These are phyloP conservation scores for Hypoxylon perforatum DNA, from an alignment of 495 filamentous ascomycete species.

Conservation along the genomic window DNA sequence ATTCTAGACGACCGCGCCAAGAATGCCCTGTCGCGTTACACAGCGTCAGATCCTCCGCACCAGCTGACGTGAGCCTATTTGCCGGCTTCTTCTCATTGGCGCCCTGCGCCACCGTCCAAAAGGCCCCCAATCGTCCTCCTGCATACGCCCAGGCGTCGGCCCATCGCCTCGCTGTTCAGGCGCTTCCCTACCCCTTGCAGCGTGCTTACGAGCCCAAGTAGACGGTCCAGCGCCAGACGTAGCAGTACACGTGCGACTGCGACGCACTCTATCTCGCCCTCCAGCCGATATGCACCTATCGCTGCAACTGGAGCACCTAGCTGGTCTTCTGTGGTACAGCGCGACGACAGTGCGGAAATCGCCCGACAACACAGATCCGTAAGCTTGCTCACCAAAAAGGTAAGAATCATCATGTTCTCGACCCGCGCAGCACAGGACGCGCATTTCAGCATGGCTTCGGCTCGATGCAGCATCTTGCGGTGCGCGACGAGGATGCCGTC, in stretches of 20 bases:
- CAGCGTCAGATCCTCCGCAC: not conserved
- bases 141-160: not conserved
- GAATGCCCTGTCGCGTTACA: too few relatives aligned
- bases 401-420: constrained; percentile 14
- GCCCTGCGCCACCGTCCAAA: not conserved
- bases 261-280: not conserved
- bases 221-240: not conserved
- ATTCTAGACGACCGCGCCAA: not conserved
- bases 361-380: not conserved
- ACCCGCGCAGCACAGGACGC: not conserved
- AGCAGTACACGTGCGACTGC: constrained; percentile 4
- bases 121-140: not conserved
- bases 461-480: constrained; percentile 2
- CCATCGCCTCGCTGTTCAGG: constrained; percentile 1
- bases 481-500: constrained; percentile 5
- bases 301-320: not conserved
- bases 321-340: not conserved
- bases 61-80: not conserved
- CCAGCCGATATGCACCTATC: constrained; percentile 1
- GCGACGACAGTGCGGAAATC: not conserved
- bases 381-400: constrained; percentile 6
- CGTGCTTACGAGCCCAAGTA: not conserved
- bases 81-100: not conserved
- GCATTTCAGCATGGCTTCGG: constrained; percentile 3
- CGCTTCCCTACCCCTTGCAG: constrained; percentile 7